Evolutionary conservation across 768 basidiomycete species (phyloP), one percentile per base, ranked within the genome.

Genomic region (Suillus sp.): DNA sequence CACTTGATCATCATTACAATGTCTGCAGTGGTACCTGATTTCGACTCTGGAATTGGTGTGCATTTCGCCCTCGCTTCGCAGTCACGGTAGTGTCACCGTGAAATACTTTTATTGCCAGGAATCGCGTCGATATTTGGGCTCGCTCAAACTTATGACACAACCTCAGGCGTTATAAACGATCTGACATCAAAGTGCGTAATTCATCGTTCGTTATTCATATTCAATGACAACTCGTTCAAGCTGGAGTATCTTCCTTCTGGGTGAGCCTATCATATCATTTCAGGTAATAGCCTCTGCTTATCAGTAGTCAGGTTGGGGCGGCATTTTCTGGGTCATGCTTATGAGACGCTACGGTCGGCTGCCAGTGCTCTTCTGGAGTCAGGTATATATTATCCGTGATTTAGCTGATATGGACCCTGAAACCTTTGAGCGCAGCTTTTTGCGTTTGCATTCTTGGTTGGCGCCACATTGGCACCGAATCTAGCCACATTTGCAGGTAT

Each of bases 21-120:
- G 63, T 82, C 85, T 7, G 80, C 84, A 0, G 80, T 84, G 42
- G 75, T 84, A 4, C 85, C 85, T 6, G 84, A 86, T 62, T 85
- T 86, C 64, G 76, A 80, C 62, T 84, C 84, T 2, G 83, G 78
- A 0, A 79, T 83, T 25, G 85, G 85, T 81, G 10, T 14, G 73
- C 4, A 51, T 51, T 51, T 30, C 9, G 27, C 50, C 27, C 50
- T 51, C 16, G 25, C 47, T 16, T 3, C 8, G 10, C 18, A 50
- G 9, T 16, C 27, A 18, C 9, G 11, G 9, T 51, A 9, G 27
- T 18, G 27, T 18, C 50, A 18, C 27, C 18, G 0, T 30, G 50
- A 51, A 10, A 51, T 27, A 14, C 13, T 7, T 25, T 16, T 48
- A 8, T 22, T n/a, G 30, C 10, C 60, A 82, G 81, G 82, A 63